These are phyloP conservation scores for Phytophthora pini DNA, from an alignment of 352 stramenopile species.

Conservation along the genomic window DNA sequence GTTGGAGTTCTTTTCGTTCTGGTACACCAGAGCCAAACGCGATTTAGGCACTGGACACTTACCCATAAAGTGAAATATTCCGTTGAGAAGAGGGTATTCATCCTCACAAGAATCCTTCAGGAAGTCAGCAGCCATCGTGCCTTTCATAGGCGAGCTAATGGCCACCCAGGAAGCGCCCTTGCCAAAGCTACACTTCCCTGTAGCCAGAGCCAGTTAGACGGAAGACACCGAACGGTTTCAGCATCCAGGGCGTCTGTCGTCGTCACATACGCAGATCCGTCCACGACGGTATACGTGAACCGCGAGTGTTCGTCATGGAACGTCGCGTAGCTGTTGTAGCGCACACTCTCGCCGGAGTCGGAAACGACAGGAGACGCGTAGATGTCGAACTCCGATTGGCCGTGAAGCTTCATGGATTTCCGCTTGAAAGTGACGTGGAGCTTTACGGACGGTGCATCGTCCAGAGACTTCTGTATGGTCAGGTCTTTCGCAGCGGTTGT, in stretches of 20 bases:
- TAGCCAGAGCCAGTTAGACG: constrained; percentile 17
- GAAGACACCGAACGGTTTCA: constrained; percentile 20
- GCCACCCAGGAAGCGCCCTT: constrained; percentile 31
- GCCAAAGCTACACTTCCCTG: constrained; percentile 30
- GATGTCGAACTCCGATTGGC: constrained; percentile 39
- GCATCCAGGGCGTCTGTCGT: not conserved
- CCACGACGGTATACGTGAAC: constrained; percentile 34
- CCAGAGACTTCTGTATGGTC: constrained; percentile 8
- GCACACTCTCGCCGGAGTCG: constrained; percentile 11
- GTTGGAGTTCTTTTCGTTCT: constrained; percentile 30
- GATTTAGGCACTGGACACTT: constrained; percentile 39
- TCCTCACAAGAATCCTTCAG: constrained; percentile 38
- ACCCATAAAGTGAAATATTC: constrained; percentile 32
- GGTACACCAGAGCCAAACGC: constrained; percentile 34
- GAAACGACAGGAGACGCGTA: constrained; percentile 39
- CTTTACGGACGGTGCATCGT: constrained; percentile 25
- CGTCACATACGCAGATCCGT: constrained; percentile 28
- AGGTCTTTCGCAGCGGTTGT: not conserved
- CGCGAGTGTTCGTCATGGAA: constrained; percentile 17
- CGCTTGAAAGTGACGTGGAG: constrained; percentile 46
- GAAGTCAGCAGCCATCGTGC: constrained; percentile 40
- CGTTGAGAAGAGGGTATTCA: constrained; percentile 2
- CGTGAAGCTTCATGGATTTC: constrained; percentile 32
- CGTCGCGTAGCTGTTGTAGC: constrained; percentile 36
- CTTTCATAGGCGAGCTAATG: constrained; percentile 33